A percentile compares a stretch with the other conserved stretches of the same genome.
These are phyloP conservation scores for Kalmanozyma brasiliensis DNA, from an alignment of 1,284 basidiomycete species.

Conservation along the genomic window DNA sequence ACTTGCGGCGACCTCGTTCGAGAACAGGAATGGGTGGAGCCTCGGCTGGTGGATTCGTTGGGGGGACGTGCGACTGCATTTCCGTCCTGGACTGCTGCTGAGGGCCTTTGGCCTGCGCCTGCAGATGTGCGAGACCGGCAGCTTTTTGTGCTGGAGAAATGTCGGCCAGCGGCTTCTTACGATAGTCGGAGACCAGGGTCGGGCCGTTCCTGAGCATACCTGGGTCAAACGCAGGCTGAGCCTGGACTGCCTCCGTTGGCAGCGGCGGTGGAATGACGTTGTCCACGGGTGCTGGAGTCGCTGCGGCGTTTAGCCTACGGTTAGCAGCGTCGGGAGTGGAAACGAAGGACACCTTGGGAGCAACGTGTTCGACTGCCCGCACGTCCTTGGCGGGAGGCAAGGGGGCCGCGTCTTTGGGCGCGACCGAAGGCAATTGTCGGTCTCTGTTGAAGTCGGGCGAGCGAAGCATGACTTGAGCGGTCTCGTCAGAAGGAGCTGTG, in stretches of 20 bases:
- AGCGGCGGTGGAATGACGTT: conserved; percentile 54
- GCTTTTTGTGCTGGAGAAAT: conserved; percentile 48
- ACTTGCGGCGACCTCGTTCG: conserved; percentile 44
- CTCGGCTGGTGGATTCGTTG: conserved; percentile 19
- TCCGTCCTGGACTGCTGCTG: conserved; percentile 14
- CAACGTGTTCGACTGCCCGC: background rate
- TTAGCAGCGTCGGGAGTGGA: conserved; percentile 9
- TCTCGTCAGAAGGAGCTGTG: conserved; percentile 32
- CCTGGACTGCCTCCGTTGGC: conserved; percentile 24
- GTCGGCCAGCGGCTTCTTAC: conserved; percentile 50
- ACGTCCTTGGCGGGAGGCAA: conserved; percentile 26
- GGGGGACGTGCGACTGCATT: conserved; percentile 13
- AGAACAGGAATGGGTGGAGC: conserved; percentile 31
- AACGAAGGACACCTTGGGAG: background rate
- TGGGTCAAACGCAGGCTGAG: conserved; percentile 9
- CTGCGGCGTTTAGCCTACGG: background rate
- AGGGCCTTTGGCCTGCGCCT: conserved; percentile 29
- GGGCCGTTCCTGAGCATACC: conserved; percentile 32
- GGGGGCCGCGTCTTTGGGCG: conserved; percentile 11
- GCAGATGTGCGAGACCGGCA: conserved; percentile 41
- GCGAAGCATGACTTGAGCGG: conserved; percentile 22
- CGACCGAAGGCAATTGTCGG: conserved; percentile 2
- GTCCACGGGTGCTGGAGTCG: conserved; percentile 20
- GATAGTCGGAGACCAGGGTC: conserved; percentile 58
- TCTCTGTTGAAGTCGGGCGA: conserved; percentile 21